phyloP scores from a whole-genome alignment of 1,284 basidiomycete genomes.

The Cerioporus squamosus region DNA sequence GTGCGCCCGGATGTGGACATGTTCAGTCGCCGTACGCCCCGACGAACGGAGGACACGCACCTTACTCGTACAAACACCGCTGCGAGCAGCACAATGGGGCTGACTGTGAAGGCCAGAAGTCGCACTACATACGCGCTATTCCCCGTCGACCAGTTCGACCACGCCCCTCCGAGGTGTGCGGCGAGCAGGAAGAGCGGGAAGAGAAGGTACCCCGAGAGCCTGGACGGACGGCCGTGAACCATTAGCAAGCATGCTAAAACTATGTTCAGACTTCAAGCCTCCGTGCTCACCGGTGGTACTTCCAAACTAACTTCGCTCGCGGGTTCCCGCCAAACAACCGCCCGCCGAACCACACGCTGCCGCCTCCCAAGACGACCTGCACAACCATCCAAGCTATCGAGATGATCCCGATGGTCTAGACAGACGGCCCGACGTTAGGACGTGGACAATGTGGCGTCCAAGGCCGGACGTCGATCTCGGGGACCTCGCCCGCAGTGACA shows the following conservation, averaged over 20 bases:
- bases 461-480: too few species aligned
- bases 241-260: not conserved
- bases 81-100: constrained; percentile 41
- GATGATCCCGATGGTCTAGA: constrained; percentile 59
- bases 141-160: constrained; percentile 57
- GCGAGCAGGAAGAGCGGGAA: constrained; percentile 60
- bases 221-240: constrained; percentile 26
- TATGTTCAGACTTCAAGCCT: not conserved
- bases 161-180: constrained; percentile 64
- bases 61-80: constrained; percentile 31
- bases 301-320: constrained; percentile 74
- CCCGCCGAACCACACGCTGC: constrained; percentile 72
- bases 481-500: not conserved
- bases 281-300: constrained; percentile 66
- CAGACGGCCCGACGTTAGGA: not conserved
- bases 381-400: constrained; percentile 56
- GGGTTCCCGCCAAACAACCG: constrained; percentile 64
- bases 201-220: constrained; percentile 68
- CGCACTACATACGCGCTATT: constrained; percentile 46
- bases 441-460: constrained; percentile 7
- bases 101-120: constrained; percentile 55
- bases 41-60: constrained; percentile 14
- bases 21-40: not conserved
- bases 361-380: constrained; percentile 62
- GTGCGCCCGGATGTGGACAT: not conserved